Evolutionary conservation across 768 basidiomycete genomes (phyloP).

Genomic region (Boletus subparvulus): DNA sequence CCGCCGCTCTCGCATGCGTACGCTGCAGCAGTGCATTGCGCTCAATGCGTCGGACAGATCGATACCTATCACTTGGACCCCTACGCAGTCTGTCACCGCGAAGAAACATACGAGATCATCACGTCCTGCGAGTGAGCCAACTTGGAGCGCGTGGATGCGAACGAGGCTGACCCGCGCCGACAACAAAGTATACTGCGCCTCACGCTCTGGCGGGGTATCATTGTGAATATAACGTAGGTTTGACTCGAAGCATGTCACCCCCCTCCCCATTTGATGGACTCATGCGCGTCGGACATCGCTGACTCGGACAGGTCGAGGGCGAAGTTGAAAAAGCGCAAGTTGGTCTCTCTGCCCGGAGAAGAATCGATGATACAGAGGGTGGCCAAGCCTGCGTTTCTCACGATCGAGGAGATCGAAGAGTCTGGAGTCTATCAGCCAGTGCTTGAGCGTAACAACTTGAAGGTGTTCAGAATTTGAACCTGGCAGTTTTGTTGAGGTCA

Average conservation of each 20-base stretch:
- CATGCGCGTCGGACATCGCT: neutral
- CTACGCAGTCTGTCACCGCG: no score
- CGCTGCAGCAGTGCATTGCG: neutral
- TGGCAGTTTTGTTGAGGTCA: no score
- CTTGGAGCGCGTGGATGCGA: no score
- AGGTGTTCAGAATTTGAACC: neutral
- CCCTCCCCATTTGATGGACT: neutral
- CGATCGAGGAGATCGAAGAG: neutral
- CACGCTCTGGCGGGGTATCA: no score
- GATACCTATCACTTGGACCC: no score
- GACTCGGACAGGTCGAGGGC: neutral
- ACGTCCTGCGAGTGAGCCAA: neutral
- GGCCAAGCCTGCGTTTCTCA: neutral
- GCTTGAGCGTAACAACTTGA: neutral
- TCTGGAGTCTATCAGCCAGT: neutral
- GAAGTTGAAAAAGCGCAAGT: no score
- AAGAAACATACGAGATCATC: neutral
- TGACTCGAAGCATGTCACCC: neutral
- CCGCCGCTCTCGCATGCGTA: neutral
- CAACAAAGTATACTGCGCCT: neutral
- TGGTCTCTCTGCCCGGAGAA: neutral
- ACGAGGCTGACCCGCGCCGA: neutral
- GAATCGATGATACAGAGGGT: no score
- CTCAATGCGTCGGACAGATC: no score
- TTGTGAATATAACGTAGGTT: conserved; percentile 3